Conservation (phyloP, 2,329 filamentous ascomycete species). For the Dryadomyces sulphureus region DNA sequence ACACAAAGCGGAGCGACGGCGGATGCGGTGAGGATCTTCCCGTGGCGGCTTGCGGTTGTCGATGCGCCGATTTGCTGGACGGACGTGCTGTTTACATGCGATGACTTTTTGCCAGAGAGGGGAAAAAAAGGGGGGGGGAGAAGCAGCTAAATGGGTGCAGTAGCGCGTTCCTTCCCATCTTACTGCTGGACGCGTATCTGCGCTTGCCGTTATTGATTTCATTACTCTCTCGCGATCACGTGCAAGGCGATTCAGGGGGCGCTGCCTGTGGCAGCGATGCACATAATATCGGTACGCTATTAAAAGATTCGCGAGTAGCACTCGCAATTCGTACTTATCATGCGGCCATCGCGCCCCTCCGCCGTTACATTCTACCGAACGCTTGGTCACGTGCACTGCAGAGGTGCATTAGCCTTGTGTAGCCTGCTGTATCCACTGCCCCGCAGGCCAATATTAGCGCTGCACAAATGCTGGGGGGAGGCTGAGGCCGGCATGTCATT, state of each 20-base stretch:
- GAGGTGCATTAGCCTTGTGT: neutral
- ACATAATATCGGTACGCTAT: too few relatives aligned
- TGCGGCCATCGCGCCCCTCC: too few relatives aligned
- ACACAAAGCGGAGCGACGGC: neutral
- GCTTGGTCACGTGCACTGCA: neutral
- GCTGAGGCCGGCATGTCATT: too few relatives aligned
- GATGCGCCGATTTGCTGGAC: neutral
- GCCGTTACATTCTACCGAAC: too few relatives aligned
- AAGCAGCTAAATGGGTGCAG: neutral
- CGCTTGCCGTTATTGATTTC: neutral
- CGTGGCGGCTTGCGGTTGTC: neutral
- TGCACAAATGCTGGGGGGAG: neutral
- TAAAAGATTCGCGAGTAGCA: too few relatives aligned
- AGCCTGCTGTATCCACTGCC: neutral
- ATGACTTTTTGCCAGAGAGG: too few relatives aligned
- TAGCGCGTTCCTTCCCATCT: neutral
- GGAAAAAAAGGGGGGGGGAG: neutral
- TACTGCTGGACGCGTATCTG: neutral
- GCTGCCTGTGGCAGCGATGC: neutral
- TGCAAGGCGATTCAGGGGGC: neutral
- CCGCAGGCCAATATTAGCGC: neutral
- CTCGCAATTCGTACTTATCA: too few relatives aligned
- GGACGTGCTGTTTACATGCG: neutral
- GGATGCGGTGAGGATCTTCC: neutral
- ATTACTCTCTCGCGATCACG: neutral